phyloP scores from a whole-genome alignment of 495 filamentous ascomycete species.

The Penicillium nucicola region DNA sequence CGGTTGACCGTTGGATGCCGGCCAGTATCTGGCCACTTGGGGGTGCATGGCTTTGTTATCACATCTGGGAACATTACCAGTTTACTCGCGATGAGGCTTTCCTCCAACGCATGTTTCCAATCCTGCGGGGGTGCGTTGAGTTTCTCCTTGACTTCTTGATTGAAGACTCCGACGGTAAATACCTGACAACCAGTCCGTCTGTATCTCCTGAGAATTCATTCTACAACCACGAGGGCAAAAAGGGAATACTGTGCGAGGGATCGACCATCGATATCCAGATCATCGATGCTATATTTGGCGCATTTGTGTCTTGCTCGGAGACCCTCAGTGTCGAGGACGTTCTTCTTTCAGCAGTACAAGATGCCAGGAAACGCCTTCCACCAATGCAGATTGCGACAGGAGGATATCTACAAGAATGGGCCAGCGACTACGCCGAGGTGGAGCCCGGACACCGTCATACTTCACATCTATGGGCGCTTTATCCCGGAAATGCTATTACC shows the following conservation, averaged over 20 bases:
- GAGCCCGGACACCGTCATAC: conserved; percentile 51
- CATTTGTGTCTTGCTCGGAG: conserved; percentile 24
- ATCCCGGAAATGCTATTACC: conserved; percentile 28
- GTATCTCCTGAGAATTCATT: conserved; percentile 50
- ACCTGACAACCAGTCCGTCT: conserved; percentile 43
- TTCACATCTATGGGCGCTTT: conserved; percentile 45
- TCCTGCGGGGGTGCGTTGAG: conserved; percentile 34
- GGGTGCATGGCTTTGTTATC: conserved; percentile 46
- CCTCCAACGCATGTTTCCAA: conserved; percentile 30
- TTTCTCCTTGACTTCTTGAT: conserved; percentile 48
- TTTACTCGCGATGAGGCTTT: conserved; percentile 35
- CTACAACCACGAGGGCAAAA: conserved; percentile 20
- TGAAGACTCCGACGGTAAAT: conserved; percentile 32
- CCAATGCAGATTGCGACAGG: conserved; percentile 33
- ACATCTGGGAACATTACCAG: conserved; percentile 45
- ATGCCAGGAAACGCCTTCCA: conserved; percentile 21
- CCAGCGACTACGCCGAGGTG: conserved; percentile 39
- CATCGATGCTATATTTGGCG: conserved; percentile 35
- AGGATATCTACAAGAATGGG: conserved; percentile 50
- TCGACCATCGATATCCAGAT: conserved; percentile 50
- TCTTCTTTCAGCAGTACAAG: conserved; percentile 12
- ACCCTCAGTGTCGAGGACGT: conserved; percentile 21
- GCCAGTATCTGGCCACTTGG: conserved; percentile 48
- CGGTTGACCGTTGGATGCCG: conserved; percentile 42
- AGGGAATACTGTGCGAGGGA: conserved; percentile 38